phyloP scores from a whole-genome alignment of 2,329 filamentous ascomycete genomes.

The Acephala macrosclerotiorum region DNA sequence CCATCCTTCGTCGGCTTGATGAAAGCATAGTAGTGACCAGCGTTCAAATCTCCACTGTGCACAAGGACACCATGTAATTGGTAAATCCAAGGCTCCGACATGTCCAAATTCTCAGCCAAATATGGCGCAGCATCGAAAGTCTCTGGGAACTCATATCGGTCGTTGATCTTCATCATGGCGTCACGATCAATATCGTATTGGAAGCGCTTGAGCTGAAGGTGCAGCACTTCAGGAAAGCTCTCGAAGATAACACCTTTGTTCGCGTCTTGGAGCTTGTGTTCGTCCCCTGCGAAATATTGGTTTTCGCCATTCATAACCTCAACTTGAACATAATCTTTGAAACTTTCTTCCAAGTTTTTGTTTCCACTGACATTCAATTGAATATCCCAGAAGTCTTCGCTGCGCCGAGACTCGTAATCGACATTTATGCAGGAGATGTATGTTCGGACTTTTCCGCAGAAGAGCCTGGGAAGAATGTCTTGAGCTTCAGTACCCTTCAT shows the following conservation, averaged over 20 bases:
- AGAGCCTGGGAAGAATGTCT: constrained; percentile 87
- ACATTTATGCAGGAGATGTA: constrained; percentile 99
- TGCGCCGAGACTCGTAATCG: constrained; percentile 92
- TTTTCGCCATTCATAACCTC: constrained; percentile 98
- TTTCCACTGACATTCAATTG: constrained; percentile 96
- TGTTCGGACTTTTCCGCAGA: constrained; percentile 97
- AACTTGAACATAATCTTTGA: constrained; percentile 94
- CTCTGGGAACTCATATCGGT: constrained; percentile 89
- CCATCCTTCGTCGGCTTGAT: constrained; percentile 93
- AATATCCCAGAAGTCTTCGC: constrained; percentile 99
- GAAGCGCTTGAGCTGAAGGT: constrained; percentile 95
- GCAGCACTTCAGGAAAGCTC: constrained; percentile 90
- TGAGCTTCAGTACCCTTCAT: constrained; percentile 98
- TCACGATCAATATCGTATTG: constrained; percentile 97
- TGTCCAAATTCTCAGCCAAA: constrained; percentile 84
- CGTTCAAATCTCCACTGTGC: constrained; percentile 95
- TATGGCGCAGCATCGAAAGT: constrained; percentile 86
- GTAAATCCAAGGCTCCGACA: constrained; percentile 88
- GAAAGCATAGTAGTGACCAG: constrained; percentile 98
- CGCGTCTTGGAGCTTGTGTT: constrained; percentile 92
- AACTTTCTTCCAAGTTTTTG: constrained; percentile 91
- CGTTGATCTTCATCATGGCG: constrained; percentile 99
- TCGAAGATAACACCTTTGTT: constrained; percentile 98
- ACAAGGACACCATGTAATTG: constrained; percentile 95
- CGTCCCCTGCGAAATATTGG: constrained; percentile 92